A percentile compares a stretch with the other conserved stretches of the same genome.
Evolutionary conservation across 257 asterid genomes (phyloP).

Genomic region (Solanum neorickii): DNA sequence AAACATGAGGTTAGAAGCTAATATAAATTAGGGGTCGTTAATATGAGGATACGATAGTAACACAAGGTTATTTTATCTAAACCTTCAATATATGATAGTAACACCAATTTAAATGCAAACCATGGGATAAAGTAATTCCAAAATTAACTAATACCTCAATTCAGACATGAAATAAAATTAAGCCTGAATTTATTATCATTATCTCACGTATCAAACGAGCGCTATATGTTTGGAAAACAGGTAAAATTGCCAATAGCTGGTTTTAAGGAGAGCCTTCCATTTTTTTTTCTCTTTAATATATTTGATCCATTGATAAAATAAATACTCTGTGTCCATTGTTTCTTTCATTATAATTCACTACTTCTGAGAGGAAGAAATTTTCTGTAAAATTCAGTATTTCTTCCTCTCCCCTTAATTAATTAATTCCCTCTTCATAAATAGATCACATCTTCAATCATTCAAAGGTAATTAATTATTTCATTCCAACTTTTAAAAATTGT

Average conservation of each 20-base stretch:
- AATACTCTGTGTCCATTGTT: neutral
- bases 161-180: no score
- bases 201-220: neutral
- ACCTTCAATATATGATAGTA: no score
- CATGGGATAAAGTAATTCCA: no score
- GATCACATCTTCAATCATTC: neutral
- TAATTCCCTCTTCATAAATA: neutral
- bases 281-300: neutral
- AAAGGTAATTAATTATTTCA: neutral
- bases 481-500: neutral
- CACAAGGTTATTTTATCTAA: neutral
- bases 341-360: neutral
- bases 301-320: neutral
- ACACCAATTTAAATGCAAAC: no score
- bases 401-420: neutral
- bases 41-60: no score
- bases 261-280: constrained; percentile 23
- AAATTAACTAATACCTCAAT: neutral
- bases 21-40: neutral
- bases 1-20: neutral
- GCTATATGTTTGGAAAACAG: neutral
- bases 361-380: constrained; percentile 10
- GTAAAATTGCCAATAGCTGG: neutral
- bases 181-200: neutral
- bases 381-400: neutral